Conservation (phyloP, 768 basidiomycete species). For the Termitomyces sp. region DNA sequence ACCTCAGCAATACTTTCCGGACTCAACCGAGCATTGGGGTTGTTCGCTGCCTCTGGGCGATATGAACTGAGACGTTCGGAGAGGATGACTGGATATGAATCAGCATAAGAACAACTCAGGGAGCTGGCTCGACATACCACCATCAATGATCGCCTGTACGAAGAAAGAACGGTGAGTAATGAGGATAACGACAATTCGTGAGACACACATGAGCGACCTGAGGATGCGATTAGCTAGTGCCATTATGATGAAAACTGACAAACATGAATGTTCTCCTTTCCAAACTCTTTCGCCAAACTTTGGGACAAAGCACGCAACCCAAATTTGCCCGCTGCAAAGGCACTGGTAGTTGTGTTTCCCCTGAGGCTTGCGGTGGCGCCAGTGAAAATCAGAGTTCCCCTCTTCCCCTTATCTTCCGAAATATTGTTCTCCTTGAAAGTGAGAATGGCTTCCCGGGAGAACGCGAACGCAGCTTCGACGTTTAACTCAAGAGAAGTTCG, state of each 20-base stretch:
- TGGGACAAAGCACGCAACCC: conserved; percentile 63
- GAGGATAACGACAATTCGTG: not conserved
- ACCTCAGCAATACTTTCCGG: conserved; percentile 74
- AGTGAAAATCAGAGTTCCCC: conserved; percentile 67
- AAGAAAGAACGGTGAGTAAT: not conserved
- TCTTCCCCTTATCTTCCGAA: conserved; percentile 45
- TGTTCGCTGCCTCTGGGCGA: conserved; percentile 36
- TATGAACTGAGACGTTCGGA: conserved; percentile 26
- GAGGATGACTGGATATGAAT: conserved; percentile 27
- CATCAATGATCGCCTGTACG: conserved; percentile 65
- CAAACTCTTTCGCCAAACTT: conserved; percentile 73
- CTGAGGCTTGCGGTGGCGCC: conserved; percentile 67
- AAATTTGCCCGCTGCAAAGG: conserved; percentile 62
- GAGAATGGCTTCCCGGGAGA: conserved; percentile 56
- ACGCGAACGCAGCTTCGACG: conserved; percentile 58
- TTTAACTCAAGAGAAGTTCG: conserved; percentile 47
- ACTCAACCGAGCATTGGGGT: conserved; percentile 46
- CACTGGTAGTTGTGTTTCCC: conserved; percentile 59
- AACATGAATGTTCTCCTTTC: conserved; percentile 72
- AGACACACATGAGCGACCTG: conserved; percentile 64
- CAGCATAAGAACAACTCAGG: not conserved
- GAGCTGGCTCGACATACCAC: conserved; percentile 29
- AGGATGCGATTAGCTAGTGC: not conserved
- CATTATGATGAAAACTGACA: not conserved
- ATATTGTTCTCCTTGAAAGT: conserved; percentile 57